Base-by-base conservation (phyloP, 2,329 filamentous ascomycete genomes). In the Botrytis fragariae region DNA sequence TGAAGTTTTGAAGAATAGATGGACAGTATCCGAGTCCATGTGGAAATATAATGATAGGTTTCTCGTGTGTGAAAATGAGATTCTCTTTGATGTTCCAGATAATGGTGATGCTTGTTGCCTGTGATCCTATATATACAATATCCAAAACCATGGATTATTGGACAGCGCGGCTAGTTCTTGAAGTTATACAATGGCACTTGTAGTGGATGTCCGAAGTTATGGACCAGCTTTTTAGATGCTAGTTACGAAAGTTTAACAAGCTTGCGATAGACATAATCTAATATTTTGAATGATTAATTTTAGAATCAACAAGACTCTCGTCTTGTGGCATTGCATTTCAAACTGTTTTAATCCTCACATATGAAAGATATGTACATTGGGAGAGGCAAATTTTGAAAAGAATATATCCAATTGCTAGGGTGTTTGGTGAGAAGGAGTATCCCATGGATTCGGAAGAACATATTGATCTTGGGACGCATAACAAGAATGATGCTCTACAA, bases 61-160 rank as follows among this genome's bases (percentile, higher is more conserved):
- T 3, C 12, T n/a, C 14, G 14, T 16, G 14, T 16, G 25, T 54
- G 12, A 16, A 16, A 16, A 29, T 54, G 6, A 7, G 16, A n/a
- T 0, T 54, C 48, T 29, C 14, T 29, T n/a, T 16, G 1, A 4
- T 0, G 4, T 54, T 54, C 12, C 0, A 3, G 7, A 54, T 0
- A 16, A n/a, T 16, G 0, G 48, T n/a, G 25, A 54, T 54, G 14
- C 25, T 16, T 14, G 5, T 54, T 7, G 12, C 2, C 4, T n/a
- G 1, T 14, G 6, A 7, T 48, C 25, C 4, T 54, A 2, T n/a
- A 14, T 7, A 54, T 6, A 29, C 48, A 2, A 12, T 3, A 54
- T 54, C 6, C n/a, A 6, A 51, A 14, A 4, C 22, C 45, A 12
- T 51, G 45, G 4, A 14, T n/a, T 22, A 14, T 51, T 14, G 45